Evolutionary conservation across 768 basidiomycete genomes (phyloP).

Genomic region (Symmetrospora coprosmae): DNA sequence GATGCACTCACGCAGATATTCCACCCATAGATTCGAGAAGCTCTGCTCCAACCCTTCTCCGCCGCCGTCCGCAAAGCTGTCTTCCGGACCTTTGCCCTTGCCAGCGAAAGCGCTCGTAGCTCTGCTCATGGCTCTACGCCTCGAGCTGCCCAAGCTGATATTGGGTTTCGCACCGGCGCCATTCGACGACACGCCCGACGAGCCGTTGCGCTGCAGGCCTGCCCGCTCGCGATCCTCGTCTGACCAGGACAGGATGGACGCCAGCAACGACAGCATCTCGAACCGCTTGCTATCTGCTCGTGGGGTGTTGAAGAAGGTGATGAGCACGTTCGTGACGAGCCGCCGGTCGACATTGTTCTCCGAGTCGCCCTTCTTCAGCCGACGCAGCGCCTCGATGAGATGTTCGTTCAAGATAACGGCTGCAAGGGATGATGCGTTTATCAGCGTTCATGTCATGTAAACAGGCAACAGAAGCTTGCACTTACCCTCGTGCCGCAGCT

Average conservation of each 20-base stretch:
- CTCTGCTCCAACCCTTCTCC: constrained; percentile 45
- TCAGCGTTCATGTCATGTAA: not conserved
- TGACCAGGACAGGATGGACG: constrained; percentile 81
- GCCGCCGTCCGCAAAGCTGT: not conserved
- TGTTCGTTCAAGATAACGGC: constrained; percentile 97
- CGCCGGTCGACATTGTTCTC: constrained; percentile 77
- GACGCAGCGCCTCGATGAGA: constrained; percentile 89
- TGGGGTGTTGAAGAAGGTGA: constrained; percentile 77
- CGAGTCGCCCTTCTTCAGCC: constrained; percentile 68
- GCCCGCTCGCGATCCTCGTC: constrained; percentile 84
- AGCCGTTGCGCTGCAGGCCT: constrained; percentile 44
- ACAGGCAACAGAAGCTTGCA: constrained; percentile 17
- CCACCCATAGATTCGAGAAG: constrained; percentile 93
- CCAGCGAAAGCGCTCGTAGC: constrained; percentile 27
- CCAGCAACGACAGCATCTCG: constrained; percentile 81
- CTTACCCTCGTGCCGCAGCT: constrained; percentile 83
- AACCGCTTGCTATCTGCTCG: constrained; percentile 87
- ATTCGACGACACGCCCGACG: not conserved
- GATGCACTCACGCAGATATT: constrained; percentile 51
- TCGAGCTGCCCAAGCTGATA: constrained; percentile 22
- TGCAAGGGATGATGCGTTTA: constrained; percentile 34
- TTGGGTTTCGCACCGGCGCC: constrained; percentile 3
- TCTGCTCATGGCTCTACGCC: constrained; percentile 16
- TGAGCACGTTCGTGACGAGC: constrained; percentile 81
- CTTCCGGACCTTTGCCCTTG: constrained; percentile 28